A percentile compares a stretch with the other conserved stretches of the same genome.
Evolutionary conservation across 805 yeast species (phyloP).

Genomic region (Kluyveromyces siamensis): DNA sequence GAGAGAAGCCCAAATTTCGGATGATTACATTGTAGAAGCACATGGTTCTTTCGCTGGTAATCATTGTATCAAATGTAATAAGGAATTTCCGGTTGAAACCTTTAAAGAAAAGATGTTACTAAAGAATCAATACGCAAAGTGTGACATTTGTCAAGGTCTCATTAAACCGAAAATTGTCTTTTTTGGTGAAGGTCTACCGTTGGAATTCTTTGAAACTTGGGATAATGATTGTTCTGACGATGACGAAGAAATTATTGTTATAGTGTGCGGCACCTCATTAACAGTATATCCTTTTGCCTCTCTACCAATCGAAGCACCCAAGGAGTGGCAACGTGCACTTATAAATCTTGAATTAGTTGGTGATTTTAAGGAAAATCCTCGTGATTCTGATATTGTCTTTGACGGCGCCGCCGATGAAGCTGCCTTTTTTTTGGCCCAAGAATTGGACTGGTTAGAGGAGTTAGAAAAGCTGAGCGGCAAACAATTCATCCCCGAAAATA

Average conservation of each 20-base stretch:
- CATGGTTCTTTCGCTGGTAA: slow-evolving; percentile 88
- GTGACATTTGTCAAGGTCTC: slow-evolving; percentile 58
- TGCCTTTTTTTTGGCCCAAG: slow-evolving; percentile 42
- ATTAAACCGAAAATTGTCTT: slow-evolving; percentile 93
- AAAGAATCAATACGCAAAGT: slow-evolving; percentile 31
- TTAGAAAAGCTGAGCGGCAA: slow-evolving; percentile 34
- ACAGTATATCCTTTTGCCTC: slow-evolving; percentile 88
- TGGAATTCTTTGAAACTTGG: slow-evolving; percentile 57
- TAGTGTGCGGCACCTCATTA: slow-evolving; percentile 89
- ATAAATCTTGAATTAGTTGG: slow-evolving; percentile 77
- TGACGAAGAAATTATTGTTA: slow-evolving; percentile 51
- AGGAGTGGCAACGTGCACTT: slow-evolving; percentile 46
- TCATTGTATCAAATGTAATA: slow-evolving; percentile 71
- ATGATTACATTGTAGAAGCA: slow-evolving; percentile 69
- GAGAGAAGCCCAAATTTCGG: slow-evolving; percentile 67
- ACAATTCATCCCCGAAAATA: not conserved
- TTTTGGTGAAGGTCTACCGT: slow-evolving; percentile 84
- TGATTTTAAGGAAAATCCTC: slow-evolving; percentile 42
- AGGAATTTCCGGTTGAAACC: slow-evolving; percentile 40
- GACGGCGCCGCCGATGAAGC: slow-evolving; percentile 61
- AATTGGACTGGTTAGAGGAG: slow-evolving; percentile 59
- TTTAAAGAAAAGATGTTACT: slow-evolving; percentile 34
- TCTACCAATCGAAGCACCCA: slow-evolving; percentile 57
- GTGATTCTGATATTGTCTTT: slow-evolving; percentile 53
- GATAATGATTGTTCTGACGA: slow-evolving; percentile 38